Evolutionary conservation across 2,329 filamentous ascomycete genomes (phyloP).

Genomic region (Diplodia intermedia): DNA sequence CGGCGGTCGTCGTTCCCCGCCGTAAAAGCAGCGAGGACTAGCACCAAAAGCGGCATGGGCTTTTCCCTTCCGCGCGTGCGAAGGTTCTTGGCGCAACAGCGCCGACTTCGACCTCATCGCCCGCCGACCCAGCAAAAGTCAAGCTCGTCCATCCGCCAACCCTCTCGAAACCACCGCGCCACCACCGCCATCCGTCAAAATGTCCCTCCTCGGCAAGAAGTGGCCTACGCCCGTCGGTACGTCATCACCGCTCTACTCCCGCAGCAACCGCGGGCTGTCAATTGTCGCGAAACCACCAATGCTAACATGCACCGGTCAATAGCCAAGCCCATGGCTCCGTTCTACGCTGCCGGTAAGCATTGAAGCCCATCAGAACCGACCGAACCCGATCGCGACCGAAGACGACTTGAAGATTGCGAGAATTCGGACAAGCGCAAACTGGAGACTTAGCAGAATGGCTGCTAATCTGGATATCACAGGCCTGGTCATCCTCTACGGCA

Average conservation of each 20-base stretch:
- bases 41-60: constrained; percentile 22
- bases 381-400: constrained; percentile 5
- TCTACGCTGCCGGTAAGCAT: constrained; percentile 88
- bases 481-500: constrained; percentile 84
- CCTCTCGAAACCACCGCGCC: constrained; percentile 27
- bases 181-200: constrained; percentile 39
- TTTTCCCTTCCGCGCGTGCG: constrained; percentile 25
- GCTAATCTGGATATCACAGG: constrained; percentile 59
- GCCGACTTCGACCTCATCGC: constrained; percentile 42
- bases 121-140: constrained; percentile 36
- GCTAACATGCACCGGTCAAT: constrained; percentile 47
- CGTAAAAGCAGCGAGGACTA: constrained; percentile 11
- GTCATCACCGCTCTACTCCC: constrained; percentile 37
- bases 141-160: constrained; percentile 32
- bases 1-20: constrained; percentile 13
- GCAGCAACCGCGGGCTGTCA: constrained; percentile 5
- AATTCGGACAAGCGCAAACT: constrained; percentile 12
- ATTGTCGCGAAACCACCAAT: constrained; percentile 11
- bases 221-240: constrained; percentile 59
- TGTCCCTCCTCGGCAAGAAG: constrained; percentile 60
- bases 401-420: not conserved
- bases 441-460: constrained; percentile 4
- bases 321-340: constrained; percentile 92
- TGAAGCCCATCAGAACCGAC: constrained; percentile 2
- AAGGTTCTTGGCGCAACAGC: constrained; percentile 18